These are phyloP conservation scores for Daldinia childiae DNA, from an alignment of 495 filamentous ascomycete species.

Conservation along the genomic window DNA sequence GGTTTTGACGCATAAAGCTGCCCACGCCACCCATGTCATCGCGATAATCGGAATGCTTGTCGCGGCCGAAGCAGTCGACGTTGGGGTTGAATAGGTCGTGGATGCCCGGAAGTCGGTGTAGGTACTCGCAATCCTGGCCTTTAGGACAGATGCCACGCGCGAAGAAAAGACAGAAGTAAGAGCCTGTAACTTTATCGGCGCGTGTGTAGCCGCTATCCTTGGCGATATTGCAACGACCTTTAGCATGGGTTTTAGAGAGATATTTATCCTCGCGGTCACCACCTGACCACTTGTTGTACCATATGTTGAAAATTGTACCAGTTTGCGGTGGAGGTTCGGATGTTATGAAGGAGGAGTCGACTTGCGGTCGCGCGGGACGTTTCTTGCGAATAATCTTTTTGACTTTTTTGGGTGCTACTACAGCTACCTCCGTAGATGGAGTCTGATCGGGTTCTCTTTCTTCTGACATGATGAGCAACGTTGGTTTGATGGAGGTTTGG, in stretches of 20 bases:
- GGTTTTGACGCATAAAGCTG: slow-evolving; percentile 87
- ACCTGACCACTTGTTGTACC: slow-evolving; percentile 96
- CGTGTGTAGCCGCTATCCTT: slow-evolving; percentile 87
- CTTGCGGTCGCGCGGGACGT: slow-evolving; percentile 74
- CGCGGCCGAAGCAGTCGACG: slow-evolving; percentile 91
- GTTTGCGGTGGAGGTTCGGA: slow-evolving; percentile 87
- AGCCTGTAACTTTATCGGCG: slow-evolving; percentile 77
- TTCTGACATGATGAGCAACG: slow-evolving; percentile 45
- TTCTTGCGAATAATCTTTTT: slow-evolving; percentile 75
- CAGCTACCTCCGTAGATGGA: slow-evolving; percentile 56
- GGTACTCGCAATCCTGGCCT: slow-evolving; percentile 92
- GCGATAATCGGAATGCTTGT: slow-evolving; percentile 86
- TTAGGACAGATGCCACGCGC: slow-evolving; percentile 81
- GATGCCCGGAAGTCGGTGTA: slow-evolving; percentile 84
- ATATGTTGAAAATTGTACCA: slow-evolving; percentile 92
- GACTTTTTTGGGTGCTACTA: slow-evolving; percentile 61
- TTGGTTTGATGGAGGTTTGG: slow-evolving; percentile 9
- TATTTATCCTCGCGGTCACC: slow-evolving; percentile 95
- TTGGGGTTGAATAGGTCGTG: slow-evolving; percentile 89
- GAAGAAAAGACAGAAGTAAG: slow-evolving; percentile 94
- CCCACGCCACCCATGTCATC: slow-evolving; percentile 98
- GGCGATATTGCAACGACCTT: slow-evolving; percentile 81
- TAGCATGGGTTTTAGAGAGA: slow-evolving; percentile 73
- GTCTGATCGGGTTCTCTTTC: slow-evolving; percentile 42
- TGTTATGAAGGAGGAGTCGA: slow-evolving; percentile 81